Base-by-base conservation (phyloP, 2,329 filamentous ascomycete genomes). In the Scolecobasidium constrictum region DNA sequence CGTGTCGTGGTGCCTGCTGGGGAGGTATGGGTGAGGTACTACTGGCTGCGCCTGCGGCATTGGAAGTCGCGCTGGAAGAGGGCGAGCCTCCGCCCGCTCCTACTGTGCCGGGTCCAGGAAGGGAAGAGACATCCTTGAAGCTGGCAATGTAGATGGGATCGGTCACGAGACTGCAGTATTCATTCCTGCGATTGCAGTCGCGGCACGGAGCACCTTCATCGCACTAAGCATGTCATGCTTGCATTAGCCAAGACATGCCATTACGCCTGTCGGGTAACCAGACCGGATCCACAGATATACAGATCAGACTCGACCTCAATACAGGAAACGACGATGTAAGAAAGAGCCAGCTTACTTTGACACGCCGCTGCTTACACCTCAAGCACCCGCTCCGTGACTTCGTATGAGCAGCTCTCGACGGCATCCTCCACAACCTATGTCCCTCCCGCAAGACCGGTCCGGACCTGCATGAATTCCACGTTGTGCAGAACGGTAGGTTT, bases 351-450 rank as follows among this genome's bases (percentile, higher is more conserved):
- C n/a, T 40, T 13, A 41, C 38, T 31, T 42, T 42, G 31, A 42
- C 40, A 16, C 40, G 40, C 5, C 40, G 40, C 34, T 35, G 31
- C 34, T 42, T 42, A 20, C 40, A 42, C 7, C 40, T 26, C n/a
- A 35, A 31, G 15, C 40, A 42, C 17, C 40, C 40, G 13, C 22
- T 42, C 12, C 40, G 40, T n/a, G 26, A 35, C 20, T 42, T 42
- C 34, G 31, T 42, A 22, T 42, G 40, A 22, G 22, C 38, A 31
- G 38, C 38, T 41, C 38, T 41, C 16, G 38, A 41, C 26, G 38
- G 38, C 38, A 41, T 41, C 13, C n/a, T n/a, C n/a, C n/a, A n/a
- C n/a, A n/a, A n/a, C n/a, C n/a, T n/a, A n/a, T n/a, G n/a, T n/a
- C n/a, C n/a, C n/a, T n/a, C n/a, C n/a, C n/a, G n/a, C n/a, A n/a